phyloP scores from a whole-genome alignment of 2,329 filamentous ascomycete species.

The Dactylella cylindrospora region DNA sequence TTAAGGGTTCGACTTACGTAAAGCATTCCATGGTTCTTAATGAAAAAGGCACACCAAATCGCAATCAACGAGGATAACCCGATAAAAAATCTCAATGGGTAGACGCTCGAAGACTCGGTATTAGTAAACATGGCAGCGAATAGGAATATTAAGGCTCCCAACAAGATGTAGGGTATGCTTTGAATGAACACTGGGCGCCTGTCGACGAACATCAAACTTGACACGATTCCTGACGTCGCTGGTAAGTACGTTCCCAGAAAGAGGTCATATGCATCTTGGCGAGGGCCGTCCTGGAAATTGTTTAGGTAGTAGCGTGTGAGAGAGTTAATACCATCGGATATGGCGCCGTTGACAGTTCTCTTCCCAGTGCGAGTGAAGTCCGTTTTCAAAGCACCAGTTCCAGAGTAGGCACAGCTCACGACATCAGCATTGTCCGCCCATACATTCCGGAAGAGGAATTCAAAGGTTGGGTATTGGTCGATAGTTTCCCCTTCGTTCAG shows the following conservation, averaged over 20 bases:
- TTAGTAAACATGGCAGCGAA: slow-evolving; percentile 47
- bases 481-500: slow-evolving; percentile 71
- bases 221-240: slow-evolving; percentile 68
- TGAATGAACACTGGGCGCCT: slow-evolving; percentile 83
- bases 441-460: slow-evolving; percentile 89
- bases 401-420: slow-evolving; percentile 88
- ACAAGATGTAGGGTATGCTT: slow-evolving; percentile 83
- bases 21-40: slow-evolving; percentile 81
- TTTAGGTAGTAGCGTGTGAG: slow-evolving; percentile 87
- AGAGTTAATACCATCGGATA: slow-evolving; percentile 86
- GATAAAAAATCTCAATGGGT: slow-evolving; percentile 79
- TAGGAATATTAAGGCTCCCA: slow-evolving; percentile 42
- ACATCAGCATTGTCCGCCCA: slow-evolving; percentile 99
- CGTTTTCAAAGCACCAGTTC: slow-evolving; percentile 95
- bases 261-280: slow-evolving; percentile 92
- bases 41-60: slow-evolving; percentile 73
- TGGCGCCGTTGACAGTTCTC: slow-evolving; percentile 77
- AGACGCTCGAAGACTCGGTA: slow-evolving; percentile 61
- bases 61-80: slow-evolving; percentile 73
- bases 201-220: slow-evolving; percentile 76
- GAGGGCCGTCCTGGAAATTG: slow-evolving; percentile 90
- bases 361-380: slow-evolving; percentile 94
- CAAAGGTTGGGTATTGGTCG: slow-evolving; percentile 73
- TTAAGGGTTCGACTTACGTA: slow-evolving; percentile 70
- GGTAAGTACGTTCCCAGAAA: slow-evolving; percentile 87